These are phyloP conservation scores for Leucocoprinus birnbaumii DNA, from an alignment of 768 basidiomycete species.

Conservation along the genomic window DNA sequence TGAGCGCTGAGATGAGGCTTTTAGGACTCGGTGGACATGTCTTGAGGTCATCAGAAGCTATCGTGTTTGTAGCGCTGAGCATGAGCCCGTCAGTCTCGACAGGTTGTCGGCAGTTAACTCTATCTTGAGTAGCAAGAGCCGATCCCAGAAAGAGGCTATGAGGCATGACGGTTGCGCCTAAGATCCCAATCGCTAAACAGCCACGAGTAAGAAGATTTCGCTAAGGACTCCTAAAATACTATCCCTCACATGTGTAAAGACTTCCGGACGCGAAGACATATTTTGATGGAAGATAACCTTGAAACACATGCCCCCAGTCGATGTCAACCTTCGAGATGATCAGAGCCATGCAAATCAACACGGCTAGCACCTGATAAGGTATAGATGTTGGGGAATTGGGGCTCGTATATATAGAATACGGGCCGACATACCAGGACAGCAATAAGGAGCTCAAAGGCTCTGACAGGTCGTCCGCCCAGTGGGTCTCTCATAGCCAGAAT, in stretches of 20 bases:
- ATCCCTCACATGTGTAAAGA: slow-evolving; percentile 59
- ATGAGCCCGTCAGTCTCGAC: slow-evolving; percentile 14
- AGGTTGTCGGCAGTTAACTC: slow-evolving; percentile 41
- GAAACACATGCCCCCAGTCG: slow-evolving; percentile 70
- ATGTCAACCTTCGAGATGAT: slow-evolving; percentile 72
- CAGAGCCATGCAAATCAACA: slow-evolving; percentile 76
- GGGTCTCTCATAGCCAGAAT: slow-evolving; percentile 74
- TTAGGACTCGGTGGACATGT: slow-evolving; percentile 7
- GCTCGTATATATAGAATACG: not conserved
- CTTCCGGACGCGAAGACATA: slow-evolving; percentile 51
- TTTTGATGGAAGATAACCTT: slow-evolving; percentile 75
- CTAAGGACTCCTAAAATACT: not conserved
- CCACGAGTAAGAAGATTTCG: not conserved
- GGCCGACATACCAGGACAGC: slow-evolving; percentile 47
- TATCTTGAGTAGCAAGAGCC: slow-evolving; percentile 79
- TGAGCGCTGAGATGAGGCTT: slow-evolving; percentile 16
- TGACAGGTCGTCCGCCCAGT: slow-evolving; percentile 60
- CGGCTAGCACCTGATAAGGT: slow-evolving; percentile 51
- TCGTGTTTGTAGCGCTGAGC: slow-evolving; percentile 14
- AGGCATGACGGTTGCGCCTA: slow-evolving; percentile 91
- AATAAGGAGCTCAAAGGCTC: slow-evolving; percentile 66
- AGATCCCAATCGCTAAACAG: slow-evolving; percentile 58
- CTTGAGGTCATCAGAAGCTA: slow-evolving; percentile 18
- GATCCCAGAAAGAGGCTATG: slow-evolving; percentile 91
- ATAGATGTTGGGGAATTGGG: not conserved